phyloP scores from a whole-genome alignment of 1,139 yeast species.

The Entelexis paramagnoliae region DNA sequence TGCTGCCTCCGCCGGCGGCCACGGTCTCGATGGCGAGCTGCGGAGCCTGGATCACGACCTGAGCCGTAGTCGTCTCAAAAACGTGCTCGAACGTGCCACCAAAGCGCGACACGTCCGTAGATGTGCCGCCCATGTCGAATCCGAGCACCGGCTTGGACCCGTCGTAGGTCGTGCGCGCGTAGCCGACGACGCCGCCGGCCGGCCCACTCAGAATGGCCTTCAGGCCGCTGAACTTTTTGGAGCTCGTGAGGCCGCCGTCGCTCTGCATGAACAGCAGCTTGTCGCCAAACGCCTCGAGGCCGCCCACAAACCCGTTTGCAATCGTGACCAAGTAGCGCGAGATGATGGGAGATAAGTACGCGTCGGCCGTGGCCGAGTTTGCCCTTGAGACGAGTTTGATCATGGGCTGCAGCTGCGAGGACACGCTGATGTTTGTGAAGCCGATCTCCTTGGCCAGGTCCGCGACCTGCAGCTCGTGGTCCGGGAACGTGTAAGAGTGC shows the following conservation, averaged over 20 bases:
- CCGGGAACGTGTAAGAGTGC: slow-evolving; percentile 61
- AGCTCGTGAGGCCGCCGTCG: slow-evolving; percentile 46
- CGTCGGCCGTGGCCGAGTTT: slow-evolving; percentile 65
- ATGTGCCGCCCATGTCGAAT: slow-evolving; percentile 54
- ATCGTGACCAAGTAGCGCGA: slow-evolving; percentile 51
- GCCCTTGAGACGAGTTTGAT: slow-evolving; percentile 62
- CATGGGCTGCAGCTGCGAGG: slow-evolving; percentile 61
- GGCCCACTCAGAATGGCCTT: slow-evolving; percentile 48
- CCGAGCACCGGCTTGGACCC: slow-evolving; percentile 40
- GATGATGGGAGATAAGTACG: slow-evolving; percentile 66
- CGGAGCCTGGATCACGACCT: slow-evolving; percentile 47
- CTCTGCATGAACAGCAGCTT: slow-evolving; percentile 49
- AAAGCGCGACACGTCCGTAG: slow-evolving; percentile 47
- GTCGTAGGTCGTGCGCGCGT: slow-evolving; percentile 40
- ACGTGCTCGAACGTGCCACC: slow-evolving; percentile 42
- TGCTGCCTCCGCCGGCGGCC: slow-evolving; percentile 54
- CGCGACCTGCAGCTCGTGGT: slow-evolving; percentile 52
- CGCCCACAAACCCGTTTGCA: slow-evolving; percentile 49
- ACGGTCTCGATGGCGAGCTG: slow-evolving; percentile 50
- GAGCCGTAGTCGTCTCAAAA: slow-evolving; percentile 47
- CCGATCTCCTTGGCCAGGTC: slow-evolving; percentile 50
- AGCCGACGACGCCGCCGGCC: slow-evolving; percentile 53
- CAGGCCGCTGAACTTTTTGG: slow-evolving; percentile 42
- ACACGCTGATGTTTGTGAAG: slow-evolving; percentile 52
- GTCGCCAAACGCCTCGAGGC: slow-evolving; percentile 37